Evolutionary conservation across 2,329 filamentous ascomycete species (phyloP).

Genomic region (Trichoderma brevicompactum): DNA sequence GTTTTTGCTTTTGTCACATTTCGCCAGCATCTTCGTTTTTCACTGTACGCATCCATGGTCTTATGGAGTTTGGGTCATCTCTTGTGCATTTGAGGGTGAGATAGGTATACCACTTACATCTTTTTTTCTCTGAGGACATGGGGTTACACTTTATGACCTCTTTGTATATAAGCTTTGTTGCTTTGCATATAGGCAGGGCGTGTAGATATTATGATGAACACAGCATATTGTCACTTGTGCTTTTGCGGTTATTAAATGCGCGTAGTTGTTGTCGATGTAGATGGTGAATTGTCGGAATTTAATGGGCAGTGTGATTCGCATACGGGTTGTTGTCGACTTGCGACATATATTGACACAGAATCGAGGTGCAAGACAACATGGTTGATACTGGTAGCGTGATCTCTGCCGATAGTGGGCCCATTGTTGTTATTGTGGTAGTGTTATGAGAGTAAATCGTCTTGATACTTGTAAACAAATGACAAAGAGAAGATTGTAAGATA

Average conservation of each 20-base stretch:
- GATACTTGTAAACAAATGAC: no score
- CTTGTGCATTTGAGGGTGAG: neutral
- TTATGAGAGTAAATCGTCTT: no score
- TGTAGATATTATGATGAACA: constrained; percentile 1
- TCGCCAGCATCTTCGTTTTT: neutral
- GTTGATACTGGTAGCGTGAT: no score
- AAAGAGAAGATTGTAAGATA: no score
- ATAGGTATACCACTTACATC: neutral
- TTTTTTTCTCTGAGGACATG: neutral
- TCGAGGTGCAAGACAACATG: no score
- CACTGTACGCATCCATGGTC: neutral
- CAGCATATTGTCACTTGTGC: neutral
- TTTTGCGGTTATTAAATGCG: neutral
- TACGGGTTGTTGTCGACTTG: no score
- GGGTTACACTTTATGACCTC: neutral
- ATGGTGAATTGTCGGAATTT: no score
- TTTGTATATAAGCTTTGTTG: constrained; percentile 5
- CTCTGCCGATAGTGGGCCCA: no score
- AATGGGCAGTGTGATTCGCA: no score
- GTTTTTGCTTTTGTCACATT: neutral
- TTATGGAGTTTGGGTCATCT: neutral
- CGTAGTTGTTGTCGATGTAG: neutral
- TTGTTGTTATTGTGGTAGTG: no score
- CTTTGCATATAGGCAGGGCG: neutral
- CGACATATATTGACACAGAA: no score